phyloP scores from a whole-genome alignment of 2,329 filamentous ascomycete genomes.

The Pseudogymnoascus sp. region DNA sequence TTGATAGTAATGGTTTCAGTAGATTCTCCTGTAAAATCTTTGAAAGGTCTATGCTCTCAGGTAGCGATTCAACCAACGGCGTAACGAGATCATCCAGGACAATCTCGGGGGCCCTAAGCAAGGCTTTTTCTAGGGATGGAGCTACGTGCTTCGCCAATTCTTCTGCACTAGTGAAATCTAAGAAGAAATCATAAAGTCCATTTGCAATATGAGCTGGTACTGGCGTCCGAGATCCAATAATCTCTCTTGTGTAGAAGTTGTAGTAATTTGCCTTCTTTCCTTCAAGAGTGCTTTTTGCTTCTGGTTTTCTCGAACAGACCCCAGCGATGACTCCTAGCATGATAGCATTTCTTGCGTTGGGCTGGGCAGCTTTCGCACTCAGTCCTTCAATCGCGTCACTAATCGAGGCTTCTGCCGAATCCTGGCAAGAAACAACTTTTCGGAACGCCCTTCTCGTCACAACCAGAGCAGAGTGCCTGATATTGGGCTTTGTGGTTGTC shows the following conservation, averaged over 20 bases:
- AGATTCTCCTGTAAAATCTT: conserved; percentile 62
- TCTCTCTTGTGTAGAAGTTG: conserved; percentile 75
- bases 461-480: conserved; percentile 66
- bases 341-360: conserved; percentile 61
- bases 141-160: conserved; percentile 70
- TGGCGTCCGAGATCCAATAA: conserved; percentile 67
- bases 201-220: conserved; percentile 64
- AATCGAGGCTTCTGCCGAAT: conserved; percentile 33
- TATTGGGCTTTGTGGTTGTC: conserved; percentile 50
- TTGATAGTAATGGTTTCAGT: conserved; percentile 79
- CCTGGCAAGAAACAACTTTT: conserved; percentile 53
- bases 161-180: conserved; percentile 60
- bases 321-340: conserved; percentile 82
- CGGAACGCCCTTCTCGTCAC: conserved; percentile 74
- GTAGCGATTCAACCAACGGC: conserved; percentile 62
- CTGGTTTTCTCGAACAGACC: conserved; percentile 65
- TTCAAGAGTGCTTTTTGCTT: conserved; percentile 54
- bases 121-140: conserved; percentile 76
- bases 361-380: conserved; percentile 55
- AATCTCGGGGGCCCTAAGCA: conserved; percentile 84
- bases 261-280: conserved; percentile 64
- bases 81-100: conserved; percentile 72
- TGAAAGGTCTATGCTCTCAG: conserved; percentile 66
- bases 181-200: conserved; percentile 76
- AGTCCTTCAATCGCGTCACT: conserved; percentile 56